phyloP scores from a whole-genome alignment of 2,329 filamentous ascomycete genomes.

The Alternaria arbusti region DNA sequence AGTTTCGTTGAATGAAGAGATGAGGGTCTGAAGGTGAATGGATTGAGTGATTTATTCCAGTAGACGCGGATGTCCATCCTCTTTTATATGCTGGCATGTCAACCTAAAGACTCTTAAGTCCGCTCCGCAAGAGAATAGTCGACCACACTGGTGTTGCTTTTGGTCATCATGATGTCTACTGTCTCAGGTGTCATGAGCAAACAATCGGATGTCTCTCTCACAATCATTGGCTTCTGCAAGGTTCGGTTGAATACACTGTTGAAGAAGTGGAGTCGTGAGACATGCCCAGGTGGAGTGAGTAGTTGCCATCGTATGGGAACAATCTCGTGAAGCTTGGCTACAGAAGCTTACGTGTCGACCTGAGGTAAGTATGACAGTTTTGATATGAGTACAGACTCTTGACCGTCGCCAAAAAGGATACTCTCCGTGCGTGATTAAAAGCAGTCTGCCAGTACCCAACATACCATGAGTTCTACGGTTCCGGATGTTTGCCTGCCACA shows the following conservation, averaged over 20 bases:
- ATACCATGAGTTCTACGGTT: too few relatives aligned
- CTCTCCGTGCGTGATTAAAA: too few relatives aligned
- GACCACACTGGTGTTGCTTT: background rate
- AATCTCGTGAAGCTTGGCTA: background rate
- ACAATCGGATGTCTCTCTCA: background rate
- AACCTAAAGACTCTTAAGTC: background rate
- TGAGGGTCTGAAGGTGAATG: background rate
- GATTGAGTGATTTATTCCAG: background rate
- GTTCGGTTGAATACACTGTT: background rate
- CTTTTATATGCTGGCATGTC: background rate
- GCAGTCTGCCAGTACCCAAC: background rate
- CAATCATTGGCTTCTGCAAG: background rate
- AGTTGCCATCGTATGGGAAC: background rate
- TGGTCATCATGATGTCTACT: background rate
- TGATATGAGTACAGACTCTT: background rate
- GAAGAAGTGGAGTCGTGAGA: background rate
- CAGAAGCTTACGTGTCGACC: background rate
- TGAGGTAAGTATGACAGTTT: background rate
- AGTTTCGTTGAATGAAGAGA: background rate
- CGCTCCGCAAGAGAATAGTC: background rate
- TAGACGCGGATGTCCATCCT: background rate
- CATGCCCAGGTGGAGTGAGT: background rate
- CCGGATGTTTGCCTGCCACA: too few relatives aligned
- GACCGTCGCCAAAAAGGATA: too few relatives aligned
- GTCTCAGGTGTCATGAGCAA: background rate